Base-by-base conservation (phyloP, 352 stramenopile species). In the Achlya hypogyna region DNA sequence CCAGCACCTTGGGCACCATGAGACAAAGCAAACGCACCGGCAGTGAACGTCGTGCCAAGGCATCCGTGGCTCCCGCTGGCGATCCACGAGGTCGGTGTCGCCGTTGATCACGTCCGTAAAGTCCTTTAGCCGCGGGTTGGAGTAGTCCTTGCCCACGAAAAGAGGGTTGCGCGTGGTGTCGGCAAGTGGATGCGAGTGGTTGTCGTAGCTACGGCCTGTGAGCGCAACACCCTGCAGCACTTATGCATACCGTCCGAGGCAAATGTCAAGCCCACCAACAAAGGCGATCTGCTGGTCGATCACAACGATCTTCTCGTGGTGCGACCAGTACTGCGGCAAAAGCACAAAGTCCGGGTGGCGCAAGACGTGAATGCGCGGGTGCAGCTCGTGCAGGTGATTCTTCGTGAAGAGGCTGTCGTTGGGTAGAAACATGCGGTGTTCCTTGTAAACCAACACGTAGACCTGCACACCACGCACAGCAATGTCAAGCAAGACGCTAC, bases 251-350 rank as follows among this genome's bases (percentile, higher is more conserved):
- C 69, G 67, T 34, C 69, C 69, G 23, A 73, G 51, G 23, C 68
- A 74, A 70, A 74, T 67, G 27, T 74, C 69, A 6, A 74, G 59
- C 4, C 69, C 69, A 5, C 69, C 69, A 8, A 74, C 66, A 69
- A 74, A 74, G 6, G 65, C 69, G 10, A 73, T 25, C 10, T 71
- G n/a, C 35, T 74, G 69, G 29, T 74, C 69, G 22, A 72, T 60
- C 20, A 58, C 43, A 20, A 74, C 69, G 22, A 74, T 69, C 28
- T 74, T 74, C 32, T 74, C 69, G 43, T 74, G 69, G 51, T 74
- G 69, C 31, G 69, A 74, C 65, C 67, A 72, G 31, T 70, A 71
- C 34, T 63, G 52, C n/a, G 59, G 68, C 20, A 59, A n/a, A n/a
- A 72, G 16, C 16, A 72, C 49, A 72, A 72, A 72, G 31, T 72